Base-by-base conservation (phyloP, 2,329 filamentous ascomycete species). In the Calonectria montana region DNA sequence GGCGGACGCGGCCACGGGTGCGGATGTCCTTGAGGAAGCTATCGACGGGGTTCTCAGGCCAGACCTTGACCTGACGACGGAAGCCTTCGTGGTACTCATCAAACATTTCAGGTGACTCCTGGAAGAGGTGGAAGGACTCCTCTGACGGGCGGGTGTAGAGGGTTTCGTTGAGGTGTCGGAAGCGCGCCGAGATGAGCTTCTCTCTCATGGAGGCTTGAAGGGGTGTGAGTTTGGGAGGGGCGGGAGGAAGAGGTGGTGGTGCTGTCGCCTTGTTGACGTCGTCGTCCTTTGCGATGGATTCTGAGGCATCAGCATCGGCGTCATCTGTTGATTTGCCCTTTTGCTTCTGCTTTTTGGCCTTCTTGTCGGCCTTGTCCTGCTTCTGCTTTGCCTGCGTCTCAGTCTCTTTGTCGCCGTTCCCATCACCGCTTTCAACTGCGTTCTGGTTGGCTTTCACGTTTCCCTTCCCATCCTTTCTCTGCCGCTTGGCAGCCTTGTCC, bases 41-140 rank as follows among this genome's bases (percentile, higher is more conserved):
- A 82, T 98, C 94, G 57, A 99, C 95, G 0, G 97, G 97, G 84
- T 99, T 99, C 81, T 96, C 94, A 9, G 97, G 97, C 97, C 97
- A 99, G 2, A 96, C 94, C 80, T 94, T 93, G 71, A 98, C 97
- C 85, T 99, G 97, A 65, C 96, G 94, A 1, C 96, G 93, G 88
- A 99, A 99, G 39, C 97, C 97, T 73, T 95, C 93, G 85, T 99
- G 97, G 84, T 99, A 99, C 84, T 98, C 96, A 77, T 91, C 89
- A 85, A 98, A 99, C 89, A 98, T 96, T 81, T 97, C 94, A 0
- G 97, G 97, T 62, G 94, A 94, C 39, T 93, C 88, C 64, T 91
- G 87, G 86, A 99, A 98, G 27, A 98, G 91, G 63, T 89, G 86
- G 77, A 97, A 91, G n/a, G 97, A 94, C 75, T 97, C 92, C 41